Base-by-base conservation (phyloP, 139 green algal genomes). In the Spirogloea muscicola region DNA sequence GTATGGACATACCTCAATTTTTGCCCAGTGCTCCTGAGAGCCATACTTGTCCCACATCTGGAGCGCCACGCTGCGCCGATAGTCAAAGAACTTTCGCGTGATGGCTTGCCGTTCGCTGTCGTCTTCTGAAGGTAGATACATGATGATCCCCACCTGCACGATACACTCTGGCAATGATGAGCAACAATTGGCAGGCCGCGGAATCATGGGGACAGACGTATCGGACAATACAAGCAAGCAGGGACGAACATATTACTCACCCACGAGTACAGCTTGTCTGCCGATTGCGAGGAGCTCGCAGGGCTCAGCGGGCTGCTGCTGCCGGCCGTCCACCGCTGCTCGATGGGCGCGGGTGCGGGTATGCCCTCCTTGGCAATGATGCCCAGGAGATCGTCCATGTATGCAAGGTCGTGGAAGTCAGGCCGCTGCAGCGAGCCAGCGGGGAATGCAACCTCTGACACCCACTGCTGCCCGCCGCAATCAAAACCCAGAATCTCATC, bases 401-500 rank as follows among this genome's bases (percentile, higher is more conserved):
- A 94, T 7, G 80, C 68, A 18, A 95, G 69, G 81, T 93, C 89
- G 18, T 66, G 76, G 13, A n/a, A 9, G 13, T n/a, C 9, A 38
- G 51, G 4, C 6, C 21, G 5, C 34, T 3, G 1, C 10, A 27
- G 25, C 6, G 10, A 46, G 51, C 62, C 55, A 1, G 25, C 39
- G 1, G 87, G 88, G 76, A 92, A 90, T 9, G 82, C 85, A 9
- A 94, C 88, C 83, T 98, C 94, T 55, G 93, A 80, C 74, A 98
- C 94, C 91, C 93, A 97, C 84, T 98, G 94, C 86, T 97, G 88
- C 1, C 94, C 94, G 1, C 94, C 94, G 76, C 94, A 98, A 82
- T 98, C 94, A 83, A 98, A 98, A 0, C 90, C 91, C n/a, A 98
- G 84, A 13, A 97, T 90, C 84, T 97, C 77, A 72, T 97, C 91